phyloP scores from a whole-genome alignment of 768 basidiomycete species.

The Boletus rex-veris region DNA sequence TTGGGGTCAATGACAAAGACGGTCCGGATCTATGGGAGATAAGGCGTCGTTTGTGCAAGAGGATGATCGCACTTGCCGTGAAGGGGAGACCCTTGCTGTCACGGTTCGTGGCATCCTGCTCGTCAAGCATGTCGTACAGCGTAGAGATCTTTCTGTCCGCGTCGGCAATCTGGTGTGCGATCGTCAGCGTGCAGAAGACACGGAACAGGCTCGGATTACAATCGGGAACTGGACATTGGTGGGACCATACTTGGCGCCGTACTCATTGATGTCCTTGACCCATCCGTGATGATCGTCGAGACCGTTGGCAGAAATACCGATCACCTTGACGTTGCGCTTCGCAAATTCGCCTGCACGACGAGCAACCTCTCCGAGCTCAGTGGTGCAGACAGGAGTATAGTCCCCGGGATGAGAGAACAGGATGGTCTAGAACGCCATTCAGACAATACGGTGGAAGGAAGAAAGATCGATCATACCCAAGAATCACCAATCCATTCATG shows the following conservation, averaged over 20 bases:
- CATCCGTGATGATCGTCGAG: constrained; percentile 82
- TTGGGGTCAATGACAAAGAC: constrained; percentile 98
- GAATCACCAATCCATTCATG: constrained; percentile 88
- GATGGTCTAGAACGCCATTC: constrained; percentile 51
- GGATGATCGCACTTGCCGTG: constrained; percentile 50
- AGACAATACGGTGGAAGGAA: background rate
- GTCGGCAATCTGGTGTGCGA: constrained; percentile 75
- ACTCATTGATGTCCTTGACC: constrained; percentile 86
- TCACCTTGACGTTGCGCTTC: constrained; percentile 87
- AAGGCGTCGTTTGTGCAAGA: background rate
- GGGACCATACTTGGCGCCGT: constrained; percentile 63
- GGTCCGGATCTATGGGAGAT: constrained; percentile 68
- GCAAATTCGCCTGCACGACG: constrained; percentile 81
- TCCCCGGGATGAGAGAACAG: constrained; percentile 95
- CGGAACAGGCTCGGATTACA: constrained; percentile 35
- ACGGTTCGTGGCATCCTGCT: constrained; percentile 88
- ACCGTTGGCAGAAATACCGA: constrained; percentile 89
- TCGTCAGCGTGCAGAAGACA: constrained; percentile 9
- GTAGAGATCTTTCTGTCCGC: constrained; percentile 79
- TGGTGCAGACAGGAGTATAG: constrained; percentile 93
- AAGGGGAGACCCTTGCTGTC: constrained; percentile 88
- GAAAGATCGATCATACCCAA: constrained; percentile 57
- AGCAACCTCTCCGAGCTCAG: constrained; percentile 95
- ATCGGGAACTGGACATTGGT: constrained; percentile 90
- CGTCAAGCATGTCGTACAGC: constrained; percentile 94